Evolutionary conservation across 164 flowering plant genomes (phyloP).

Genomic region (Echeveria elegans): DNA sequence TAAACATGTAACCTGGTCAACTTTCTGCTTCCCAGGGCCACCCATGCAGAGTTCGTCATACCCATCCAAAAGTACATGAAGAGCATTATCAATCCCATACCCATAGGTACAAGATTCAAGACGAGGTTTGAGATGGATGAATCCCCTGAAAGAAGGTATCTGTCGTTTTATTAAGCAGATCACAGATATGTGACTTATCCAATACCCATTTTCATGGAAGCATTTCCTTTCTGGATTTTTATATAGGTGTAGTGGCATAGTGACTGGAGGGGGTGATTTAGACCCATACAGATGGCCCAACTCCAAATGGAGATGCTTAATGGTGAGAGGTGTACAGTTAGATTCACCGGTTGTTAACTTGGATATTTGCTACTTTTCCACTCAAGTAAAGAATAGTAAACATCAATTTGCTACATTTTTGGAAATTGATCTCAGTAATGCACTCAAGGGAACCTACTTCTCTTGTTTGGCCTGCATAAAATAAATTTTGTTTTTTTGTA

Average conservation of each 20-base stretch:
- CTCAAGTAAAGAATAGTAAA: no score
- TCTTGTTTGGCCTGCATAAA: no score
- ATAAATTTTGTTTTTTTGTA: no score
- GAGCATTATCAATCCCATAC: conserved; percentile 44
- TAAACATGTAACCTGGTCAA: conserved; percentile 7
- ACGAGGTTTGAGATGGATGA: conserved; percentile 77
- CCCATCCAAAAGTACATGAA: conserved; percentile 57
- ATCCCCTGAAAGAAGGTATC: conserved; percentile 77
- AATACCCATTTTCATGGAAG: not conserved
- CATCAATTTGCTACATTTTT: no score
- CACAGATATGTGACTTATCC: not conserved
- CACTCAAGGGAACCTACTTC: no score
- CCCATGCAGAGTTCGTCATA: conserved; percentile 66
- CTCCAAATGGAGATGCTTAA: conserved; percentile 93
- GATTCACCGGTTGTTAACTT: not conserved
- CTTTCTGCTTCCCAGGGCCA: conserved; percentile 48
- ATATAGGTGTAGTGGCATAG: conserved; percentile 71
- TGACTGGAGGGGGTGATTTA: conserved; percentile 56
- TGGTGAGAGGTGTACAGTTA: conserved; percentile 29
- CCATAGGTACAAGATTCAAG: conserved; percentile 71
- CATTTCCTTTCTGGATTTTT: conserved; percentile 10
- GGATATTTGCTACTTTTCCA: not conserved
- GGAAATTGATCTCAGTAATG: no score
- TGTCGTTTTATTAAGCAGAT: not conserved
- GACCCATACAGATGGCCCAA: conserved; percentile 83